Conservation (phyloP, 1,284 basidiomycete species). For the Ceratobasidium theobromae region DNA sequence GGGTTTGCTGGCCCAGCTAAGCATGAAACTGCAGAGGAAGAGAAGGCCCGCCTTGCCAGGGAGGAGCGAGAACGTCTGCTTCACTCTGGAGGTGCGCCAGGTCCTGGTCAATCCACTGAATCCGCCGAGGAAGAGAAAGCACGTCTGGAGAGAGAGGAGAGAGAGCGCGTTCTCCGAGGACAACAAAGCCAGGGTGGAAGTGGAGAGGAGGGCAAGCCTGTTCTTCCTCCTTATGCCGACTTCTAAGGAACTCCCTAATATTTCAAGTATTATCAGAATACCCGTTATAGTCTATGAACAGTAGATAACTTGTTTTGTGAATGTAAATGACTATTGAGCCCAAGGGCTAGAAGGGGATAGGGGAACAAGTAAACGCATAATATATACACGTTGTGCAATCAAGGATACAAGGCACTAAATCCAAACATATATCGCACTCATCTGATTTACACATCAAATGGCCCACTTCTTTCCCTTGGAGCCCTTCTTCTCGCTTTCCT, state of each 20-base stretch:
- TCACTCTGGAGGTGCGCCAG: conserved; percentile 9
- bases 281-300: conserved; percentile 1
- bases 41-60: conserved; percentile 35
- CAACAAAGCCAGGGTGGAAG: conserved; percentile 25
- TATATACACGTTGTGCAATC: conserved; percentile 18
- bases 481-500: conserved; percentile 94
- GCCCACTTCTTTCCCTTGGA: conserved; percentile 78
- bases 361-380: neutral
- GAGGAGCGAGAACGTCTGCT: conserved; percentile 36
- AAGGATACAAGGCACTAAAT: conserved; percentile 34
- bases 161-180: conserved; percentile 24
- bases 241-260: conserved; percentile 1
- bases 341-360: neutral
- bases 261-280: neutral
- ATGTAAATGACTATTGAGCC: too few species aligned
- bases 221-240: conserved; percentile 24
- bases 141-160: conserved; percentile 31
- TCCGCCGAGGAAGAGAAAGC: conserved; percentile 44
- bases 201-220: conserved; percentile 36
- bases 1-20: conserved; percentile 25
- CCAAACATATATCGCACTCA: conserved; percentile 36
- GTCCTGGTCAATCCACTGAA: conserved; percentile 45
- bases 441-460: conserved; percentile 58
- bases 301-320: too few species aligned
- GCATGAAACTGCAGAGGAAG: conserved; percentile 46